A percentile compares a stretch with the other conserved stretches of the same genome.
These are phyloP conservation scores for Fusarium pininemorale DNA, from an alignment of 2,329 filamentous ascomycete species.

Conservation along the genomic window DNA sequence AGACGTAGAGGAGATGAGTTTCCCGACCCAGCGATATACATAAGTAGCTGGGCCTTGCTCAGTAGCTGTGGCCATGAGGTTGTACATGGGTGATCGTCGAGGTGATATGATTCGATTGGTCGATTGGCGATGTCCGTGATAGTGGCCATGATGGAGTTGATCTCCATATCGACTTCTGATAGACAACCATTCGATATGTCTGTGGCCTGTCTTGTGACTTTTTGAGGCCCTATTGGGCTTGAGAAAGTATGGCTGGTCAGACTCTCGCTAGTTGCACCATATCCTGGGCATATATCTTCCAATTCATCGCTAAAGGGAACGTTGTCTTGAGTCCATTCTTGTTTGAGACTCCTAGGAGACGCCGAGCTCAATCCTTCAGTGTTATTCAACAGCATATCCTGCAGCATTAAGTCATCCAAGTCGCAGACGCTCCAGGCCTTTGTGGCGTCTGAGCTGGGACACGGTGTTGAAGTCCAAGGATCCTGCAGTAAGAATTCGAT, in stretches of 20 bases:
- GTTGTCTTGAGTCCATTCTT: background rate
- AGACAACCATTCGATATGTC: accelerated
- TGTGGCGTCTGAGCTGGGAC: background rate
- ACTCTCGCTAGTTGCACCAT: accelerated
- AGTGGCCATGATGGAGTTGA: background rate
- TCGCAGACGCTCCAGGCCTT: too few species aligned
- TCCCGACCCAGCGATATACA: background rate
- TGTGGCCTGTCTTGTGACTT: accelerated
- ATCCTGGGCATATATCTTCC: accelerated
- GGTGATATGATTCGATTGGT: background rate
- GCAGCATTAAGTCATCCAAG: background rate
- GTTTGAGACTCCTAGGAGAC: accelerated
- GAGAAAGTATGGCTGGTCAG: accelerated
- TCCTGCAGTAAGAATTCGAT: background rate
- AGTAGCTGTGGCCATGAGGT: background rate
- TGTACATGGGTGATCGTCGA: background rate
- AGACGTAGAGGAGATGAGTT: background rate
- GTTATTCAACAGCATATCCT: background rate
- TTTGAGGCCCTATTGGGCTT: accelerated
- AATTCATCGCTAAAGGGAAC: accelerated
- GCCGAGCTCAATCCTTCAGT: accelerated
- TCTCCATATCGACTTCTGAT: background rate
- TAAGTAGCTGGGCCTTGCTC: background rate
- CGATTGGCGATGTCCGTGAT: background rate
- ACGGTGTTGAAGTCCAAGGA: background rate